Evolutionary conservation across 2,329 filamentous ascomycete genomes (phyloP).

Genomic region (Keithomyces neogunnii): DNA sequence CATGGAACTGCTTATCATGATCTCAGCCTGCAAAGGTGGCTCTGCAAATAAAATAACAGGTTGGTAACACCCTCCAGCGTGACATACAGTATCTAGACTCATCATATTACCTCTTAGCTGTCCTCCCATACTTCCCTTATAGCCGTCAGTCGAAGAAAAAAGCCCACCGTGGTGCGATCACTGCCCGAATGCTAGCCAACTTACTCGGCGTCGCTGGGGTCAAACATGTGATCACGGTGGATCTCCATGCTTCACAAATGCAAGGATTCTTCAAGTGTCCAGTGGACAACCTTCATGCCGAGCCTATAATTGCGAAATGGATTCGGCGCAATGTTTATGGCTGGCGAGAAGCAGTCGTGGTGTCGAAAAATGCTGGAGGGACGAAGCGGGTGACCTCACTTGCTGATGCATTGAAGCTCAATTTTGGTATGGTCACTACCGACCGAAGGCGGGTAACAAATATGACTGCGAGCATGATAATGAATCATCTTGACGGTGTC

Average conservation of each 20-base stretch:
- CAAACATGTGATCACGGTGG: constrained; percentile 95
- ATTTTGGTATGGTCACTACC: constrained; percentile 93
- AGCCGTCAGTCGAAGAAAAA: constrained; percentile 99
- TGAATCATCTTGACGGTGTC: constrained; percentile 56
- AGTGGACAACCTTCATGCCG: constrained; percentile 93
- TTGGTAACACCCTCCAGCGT: constrained; percentile 35
- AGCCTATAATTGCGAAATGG: constrained; percentile 92
- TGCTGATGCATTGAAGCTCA: constrained; percentile 91
- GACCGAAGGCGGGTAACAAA: constrained; percentile 62
- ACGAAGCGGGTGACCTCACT: constrained; percentile 95
- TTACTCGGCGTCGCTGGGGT: constrained; percentile 88
- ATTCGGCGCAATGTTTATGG: constrained; percentile 79
- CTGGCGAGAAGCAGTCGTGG: constrained; percentile 89
- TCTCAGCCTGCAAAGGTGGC: constrained; percentile 94
- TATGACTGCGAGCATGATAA: constrained; percentile 72
- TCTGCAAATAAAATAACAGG: constrained; percentile 95
- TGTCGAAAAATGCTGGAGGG: constrained; percentile 96
- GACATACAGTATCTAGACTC: constrained; percentile 5
- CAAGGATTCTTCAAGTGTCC: constrained; percentile 98
- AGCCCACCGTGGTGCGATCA: constrained; percentile 90
- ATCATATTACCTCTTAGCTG: constrained; percentile 42
- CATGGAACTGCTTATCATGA: constrained; percentile 99
- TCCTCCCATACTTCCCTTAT: constrained; percentile 96
- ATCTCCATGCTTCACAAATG: constrained; percentile 97
- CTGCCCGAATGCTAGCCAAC: constrained; percentile 94